Conservation (phyloP, 2,329 filamentous ascomycete genomes). For the Colletotrichum siamense region DNA sequence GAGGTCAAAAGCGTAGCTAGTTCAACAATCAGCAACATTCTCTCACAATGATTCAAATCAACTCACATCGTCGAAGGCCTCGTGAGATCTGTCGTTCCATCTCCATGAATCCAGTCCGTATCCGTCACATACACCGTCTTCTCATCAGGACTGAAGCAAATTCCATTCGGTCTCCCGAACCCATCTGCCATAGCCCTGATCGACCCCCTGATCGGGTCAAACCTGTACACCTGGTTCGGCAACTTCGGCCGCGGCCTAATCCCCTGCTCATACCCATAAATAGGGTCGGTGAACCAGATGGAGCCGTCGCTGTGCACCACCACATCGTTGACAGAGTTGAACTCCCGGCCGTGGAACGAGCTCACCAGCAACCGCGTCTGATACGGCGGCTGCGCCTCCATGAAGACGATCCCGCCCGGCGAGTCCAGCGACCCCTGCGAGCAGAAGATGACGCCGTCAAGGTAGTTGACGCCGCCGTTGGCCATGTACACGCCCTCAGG, state of each 20-base stretch:
- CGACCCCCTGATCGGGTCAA: slow-evolving; percentile 41
- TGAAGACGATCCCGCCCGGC: slow-evolving; percentile 35
- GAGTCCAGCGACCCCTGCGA: slow-evolving; percentile 38
- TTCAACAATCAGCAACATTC: not conserved
- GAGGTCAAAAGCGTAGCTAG: slow-evolving; percentile 42
- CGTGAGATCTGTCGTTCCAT: slow-evolving; percentile 30
- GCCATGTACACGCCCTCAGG: slow-evolving; percentile 43
- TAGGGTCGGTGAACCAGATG: slow-evolving; percentile 57
- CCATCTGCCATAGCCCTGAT: slow-evolving; percentile 52
- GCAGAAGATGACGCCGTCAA: slow-evolving; percentile 44
- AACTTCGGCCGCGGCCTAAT: slow-evolving; percentile 49
- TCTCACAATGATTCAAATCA: not conserved
- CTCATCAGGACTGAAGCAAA: slow-evolving; percentile 50
- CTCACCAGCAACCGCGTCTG: slow-evolving; percentile 33
- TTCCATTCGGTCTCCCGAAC: slow-evolving; percentile 51
- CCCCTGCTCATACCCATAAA: slow-evolving; percentile 53
- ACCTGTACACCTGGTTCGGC: slow-evolving; percentile 54
- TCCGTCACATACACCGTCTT: slow-evolving; percentile 51
- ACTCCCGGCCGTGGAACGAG: slow-evolving; percentile 43
- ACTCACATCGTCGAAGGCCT: slow-evolving; percentile 18
- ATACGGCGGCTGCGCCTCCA: slow-evolving; percentile 36
- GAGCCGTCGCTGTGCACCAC: slow-evolving; percentile 45
- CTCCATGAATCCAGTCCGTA: slow-evolving; percentile 37
- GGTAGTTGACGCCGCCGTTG: slow-evolving; percentile 55
- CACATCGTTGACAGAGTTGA: slow-evolving; percentile 57